Evolutionary conservation across 2,329 filamentous ascomycete genomes (phyloP), one percentile per base, ranked within the genome.

Genomic region (Botrytis byssoidea): DNA sequence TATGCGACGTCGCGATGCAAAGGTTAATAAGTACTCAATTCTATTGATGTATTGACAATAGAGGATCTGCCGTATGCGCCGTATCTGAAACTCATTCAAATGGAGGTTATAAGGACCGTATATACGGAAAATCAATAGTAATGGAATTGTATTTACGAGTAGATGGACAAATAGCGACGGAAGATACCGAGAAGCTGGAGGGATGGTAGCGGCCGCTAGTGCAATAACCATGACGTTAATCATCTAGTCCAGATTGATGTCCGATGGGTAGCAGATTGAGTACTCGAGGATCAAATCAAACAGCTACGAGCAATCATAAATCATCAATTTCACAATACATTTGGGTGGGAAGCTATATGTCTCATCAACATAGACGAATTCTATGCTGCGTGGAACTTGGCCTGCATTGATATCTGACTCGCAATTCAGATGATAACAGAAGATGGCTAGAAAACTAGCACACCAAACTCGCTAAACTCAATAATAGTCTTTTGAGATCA

Each of bases 171-270:
- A 55, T 9, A 22, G 37, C 42, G 25, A 32, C 35, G 66, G 35
- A 29, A 68, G 25, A 57, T 42, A 57, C 66, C 66, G 66, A 68
- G 25, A 22, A 68, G 48, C n/a, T 42, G 66, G n/a, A 69, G 48
- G 12, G 29, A 57, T 12, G 7, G 35, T 69, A 57, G 66, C 66
- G 66, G 66, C 66, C 66, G 66, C 66, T 69, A 68, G 66, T 32
- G 66, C n/a, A 4, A 35, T 10, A 22, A 1, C 64, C 37, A 42
- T 57, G 48, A 57, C 51, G 66, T 44, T 48, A 37, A 68, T 67
- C 44, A 48, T 48, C 14, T 48, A 29, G 37, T 37, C 37, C 37
- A 29, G 60, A 63, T 42, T 42, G 37, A 18, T 16, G 0, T 61
- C 37, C 12, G 10, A 61, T 25, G 20, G 32, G 32, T 25, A 14